Conservation (phyloP, 2,329 filamentous ascomycete species). For the Periconia sp. region DNA sequence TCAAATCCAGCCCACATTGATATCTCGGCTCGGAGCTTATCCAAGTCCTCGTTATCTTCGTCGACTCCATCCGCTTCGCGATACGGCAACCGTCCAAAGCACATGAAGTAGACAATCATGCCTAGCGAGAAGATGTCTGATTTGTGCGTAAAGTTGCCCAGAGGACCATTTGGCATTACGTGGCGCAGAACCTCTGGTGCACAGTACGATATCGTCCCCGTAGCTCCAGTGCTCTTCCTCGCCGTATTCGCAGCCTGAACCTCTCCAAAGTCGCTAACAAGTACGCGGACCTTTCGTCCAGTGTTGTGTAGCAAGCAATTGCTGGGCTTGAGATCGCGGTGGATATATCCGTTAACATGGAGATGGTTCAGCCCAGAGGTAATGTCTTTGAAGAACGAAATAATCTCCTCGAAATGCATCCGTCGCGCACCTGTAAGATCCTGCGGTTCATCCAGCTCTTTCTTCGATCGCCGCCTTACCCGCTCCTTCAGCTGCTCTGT, state of each 20-base stretch:
- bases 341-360: constrained; percentile 90
- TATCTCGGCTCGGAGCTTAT: constrained; percentile 84
- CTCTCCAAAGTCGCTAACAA: constrained; percentile 98
- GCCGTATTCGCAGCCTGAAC: constrained; percentile 83
- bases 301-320: constrained; percentile 89
- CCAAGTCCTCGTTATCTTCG: constrained; percentile 91
- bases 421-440: constrained; percentile 60
- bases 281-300: constrained; percentile 72
- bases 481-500: constrained; percentile 89
- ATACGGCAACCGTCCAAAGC: constrained; percentile 89
- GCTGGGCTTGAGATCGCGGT: constrained; percentile 93
- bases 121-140: constrained; percentile 98
- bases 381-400: constrained; percentile 95
- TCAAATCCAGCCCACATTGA: constrained; percentile 86
- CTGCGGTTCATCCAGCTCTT: constrained; percentile 68
- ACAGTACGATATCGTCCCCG: constrained; percentile 96
- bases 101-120: constrained; percentile 99
- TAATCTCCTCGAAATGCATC: constrained; percentile 87
- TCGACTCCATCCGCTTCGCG: constrained; percentile 80
- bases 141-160: constrained; percentile 94
- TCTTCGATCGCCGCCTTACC: constrained; percentile 80
- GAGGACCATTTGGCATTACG: constrained; percentile 68
- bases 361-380: constrained; percentile 90
- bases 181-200: constrained; percentile 87
- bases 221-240: constrained; percentile 89